Evolutionary conservation across 208 protist species (phyloP), one percentile per base, ranked within the genome.

Genomic region (Phytomonas francai): DNA sequence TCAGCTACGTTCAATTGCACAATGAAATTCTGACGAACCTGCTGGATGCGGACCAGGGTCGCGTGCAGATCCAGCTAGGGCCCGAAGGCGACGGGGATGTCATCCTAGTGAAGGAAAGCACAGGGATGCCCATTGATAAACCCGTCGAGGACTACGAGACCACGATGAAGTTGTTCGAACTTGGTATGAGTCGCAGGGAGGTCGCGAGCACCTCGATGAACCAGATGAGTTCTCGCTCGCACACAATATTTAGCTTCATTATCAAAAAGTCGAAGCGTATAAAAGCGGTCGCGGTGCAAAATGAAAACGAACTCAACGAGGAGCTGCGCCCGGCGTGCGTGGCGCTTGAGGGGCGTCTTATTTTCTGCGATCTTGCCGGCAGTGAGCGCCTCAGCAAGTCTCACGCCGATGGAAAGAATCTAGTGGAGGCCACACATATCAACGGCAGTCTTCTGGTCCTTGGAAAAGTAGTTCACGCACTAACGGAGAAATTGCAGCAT

Each of bases 291-390:
- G 77, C 59, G 29, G 68, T 75, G 19, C 73, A 67, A 56, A 65
- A 36, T 25, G 54, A 56, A 8, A 28, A 42, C 5, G 64, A 63
- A 14, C 8, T 19, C 8, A 22, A 19, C 2, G 66, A 58, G 19
- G 71, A 65, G 5, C 59, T 45, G 42, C 63, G 73, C 19, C 67
- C 59, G 0, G 58, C 79, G 1, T 74, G 72, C 3, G 73, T 88
- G 16, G 81, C 86, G 25, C 77, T 95, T 19, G 84, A 95, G 62
- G 89, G 89, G 0, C 86, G 89, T 39, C 81, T 98, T 22, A 97
- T 98, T 57, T 74, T 99, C 49, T 98, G 98, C 64, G 97, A 99
- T 92, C 83, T 99, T 16, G 98, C 98, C 12, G 98, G 98, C 12
- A 98, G 94, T 51, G 98, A 99, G 81, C 89, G 97, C 61, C 78